Evolutionary conservation across 176 grass and related monocot species (phyloP).

Genomic region (Eleusine coracana): DNA sequence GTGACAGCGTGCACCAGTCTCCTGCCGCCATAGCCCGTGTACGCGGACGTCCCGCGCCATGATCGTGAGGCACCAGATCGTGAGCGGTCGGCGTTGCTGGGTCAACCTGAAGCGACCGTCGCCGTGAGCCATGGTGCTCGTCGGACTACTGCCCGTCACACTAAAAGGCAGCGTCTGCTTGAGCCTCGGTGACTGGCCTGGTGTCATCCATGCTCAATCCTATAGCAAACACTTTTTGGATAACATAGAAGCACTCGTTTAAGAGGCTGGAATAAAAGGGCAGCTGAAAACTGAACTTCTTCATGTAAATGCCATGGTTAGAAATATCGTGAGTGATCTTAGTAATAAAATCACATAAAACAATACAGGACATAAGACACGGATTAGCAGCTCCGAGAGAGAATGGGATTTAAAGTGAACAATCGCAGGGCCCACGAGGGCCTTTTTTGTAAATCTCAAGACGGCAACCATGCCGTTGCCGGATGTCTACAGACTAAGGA

Average conservation of each 20-base stretch:
- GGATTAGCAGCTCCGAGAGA: background rate
- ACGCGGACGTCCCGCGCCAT: background rate
- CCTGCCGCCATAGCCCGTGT: background rate
- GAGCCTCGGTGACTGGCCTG: background rate
- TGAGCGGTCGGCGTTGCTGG: background rate
- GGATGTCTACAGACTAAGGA: background rate
- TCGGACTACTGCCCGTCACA: background rate
- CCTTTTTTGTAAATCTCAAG: background rate
- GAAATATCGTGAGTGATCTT: background rate
- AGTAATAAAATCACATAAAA: background rate
- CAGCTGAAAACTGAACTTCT: background rate
- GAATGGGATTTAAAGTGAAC: background rate
- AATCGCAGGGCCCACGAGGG: background rate
- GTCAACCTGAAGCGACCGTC: background rate
- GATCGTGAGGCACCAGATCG: background rate
- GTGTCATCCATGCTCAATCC: background rate
- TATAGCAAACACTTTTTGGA: background rate
- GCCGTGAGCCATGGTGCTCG: background rate
- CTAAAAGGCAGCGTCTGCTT: background rate
- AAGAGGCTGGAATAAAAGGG: background rate
- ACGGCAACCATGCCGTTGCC: background rate
- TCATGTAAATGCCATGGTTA: background rate
- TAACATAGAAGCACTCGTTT: background rate
- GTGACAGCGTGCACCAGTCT: background rate
- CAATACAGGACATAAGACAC: background rate